Evolutionary conservation across 805 yeast species (phyloP).

Genomic region (Priceomyces castillae): DNA sequence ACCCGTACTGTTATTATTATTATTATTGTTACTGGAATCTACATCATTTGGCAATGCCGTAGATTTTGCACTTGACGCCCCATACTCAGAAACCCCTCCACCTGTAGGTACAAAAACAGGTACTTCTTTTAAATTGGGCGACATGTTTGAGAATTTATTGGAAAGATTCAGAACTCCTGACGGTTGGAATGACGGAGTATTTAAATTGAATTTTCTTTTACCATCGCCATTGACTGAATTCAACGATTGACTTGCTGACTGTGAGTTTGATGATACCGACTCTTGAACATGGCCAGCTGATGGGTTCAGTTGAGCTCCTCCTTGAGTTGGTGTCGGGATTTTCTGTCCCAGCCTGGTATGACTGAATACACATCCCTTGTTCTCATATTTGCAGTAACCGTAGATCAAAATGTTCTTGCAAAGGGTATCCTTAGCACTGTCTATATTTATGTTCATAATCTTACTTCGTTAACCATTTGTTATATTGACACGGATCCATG

Average conservation of each 20-base stretch:
- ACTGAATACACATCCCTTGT: conserved; percentile 81
- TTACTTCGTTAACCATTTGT: not conserved
- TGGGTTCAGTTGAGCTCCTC: not conserved
- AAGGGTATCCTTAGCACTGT: conserved; percentile 69
- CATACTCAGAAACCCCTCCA: not conserved
- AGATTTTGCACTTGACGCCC: not conserved
- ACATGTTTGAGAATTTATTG: conserved; percentile 42
- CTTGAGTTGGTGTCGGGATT: conserved; percentile 7
- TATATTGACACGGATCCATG: not conserved
- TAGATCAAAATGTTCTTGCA: conserved; percentile 82
- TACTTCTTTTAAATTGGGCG: conserved; percentile 48
- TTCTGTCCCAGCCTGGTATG: conserved; percentile 46
- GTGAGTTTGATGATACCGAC: not conserved
- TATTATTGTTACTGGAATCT: conserved; percentile 2
- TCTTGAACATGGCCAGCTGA: not conserved
- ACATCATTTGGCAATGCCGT: not conserved
- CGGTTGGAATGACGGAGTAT: conserved; percentile 46
- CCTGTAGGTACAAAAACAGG: conserved; percentile 50
- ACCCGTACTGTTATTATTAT: not conserved
- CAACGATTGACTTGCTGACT: conserved; percentile 8
- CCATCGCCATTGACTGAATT: conserved; percentile 21
- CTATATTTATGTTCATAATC: conserved; percentile 40
- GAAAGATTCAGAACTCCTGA: conserved; percentile 24
- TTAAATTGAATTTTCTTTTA: conserved; percentile 34
- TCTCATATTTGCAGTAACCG: conserved; percentile 85